Evolutionary conservation across 345 rosid genomes (phyloP), one percentile per base, ranked within the genome.

Genomic region (Corchorus olitorius): DNA sequence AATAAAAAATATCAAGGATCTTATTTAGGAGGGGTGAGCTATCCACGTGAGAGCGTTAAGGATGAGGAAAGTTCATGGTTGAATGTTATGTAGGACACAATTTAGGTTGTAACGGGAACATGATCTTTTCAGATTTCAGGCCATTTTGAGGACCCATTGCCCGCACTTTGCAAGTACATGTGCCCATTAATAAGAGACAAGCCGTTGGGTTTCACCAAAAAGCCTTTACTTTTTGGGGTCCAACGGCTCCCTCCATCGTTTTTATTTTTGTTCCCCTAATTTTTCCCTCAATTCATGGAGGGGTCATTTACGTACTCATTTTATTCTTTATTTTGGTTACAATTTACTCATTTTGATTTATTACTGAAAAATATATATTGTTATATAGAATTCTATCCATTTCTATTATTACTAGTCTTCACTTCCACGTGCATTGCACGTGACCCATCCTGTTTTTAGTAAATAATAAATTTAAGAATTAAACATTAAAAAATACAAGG

Each of bases 171-270:
- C 45, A 62, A 60, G n/a, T 58, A 56, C 70, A 46, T 48, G 64
- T 64, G 81, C n/a, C 73, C 79, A 64, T 56, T 41, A 39, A 70
- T 50, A 48, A 50, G 58, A 72, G 79, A 55, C 79, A 74, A 63
- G 63, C 12, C 41, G 41, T 12, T 39, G 34, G 76, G 54, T 73
- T 58, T 39, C 55, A 19, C 75, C 43, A 13, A 37, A 56, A 39
- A 41, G 27, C 41, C 50, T 8, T 37, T 55, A 10, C 52, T n/a
- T 53, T n/a, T 9, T 3, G 49, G 49, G 53, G 35, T 11, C 61
- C 64, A 37, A 6, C 39, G 49, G 1, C 13, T 12, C 27, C 27
- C 62, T 14, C 39, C 39, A 14, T 12, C 49, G 13, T 20, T 58
- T 55, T 52, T 27, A 1, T 19, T 6, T 45, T 45, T 43, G 33